Percentiles rank a stretch among this genome's conserved stretches.
phyloP scores from a whole-genome alignment of 306 rosid genomes.

The Cucurbita pepo region DNA sequence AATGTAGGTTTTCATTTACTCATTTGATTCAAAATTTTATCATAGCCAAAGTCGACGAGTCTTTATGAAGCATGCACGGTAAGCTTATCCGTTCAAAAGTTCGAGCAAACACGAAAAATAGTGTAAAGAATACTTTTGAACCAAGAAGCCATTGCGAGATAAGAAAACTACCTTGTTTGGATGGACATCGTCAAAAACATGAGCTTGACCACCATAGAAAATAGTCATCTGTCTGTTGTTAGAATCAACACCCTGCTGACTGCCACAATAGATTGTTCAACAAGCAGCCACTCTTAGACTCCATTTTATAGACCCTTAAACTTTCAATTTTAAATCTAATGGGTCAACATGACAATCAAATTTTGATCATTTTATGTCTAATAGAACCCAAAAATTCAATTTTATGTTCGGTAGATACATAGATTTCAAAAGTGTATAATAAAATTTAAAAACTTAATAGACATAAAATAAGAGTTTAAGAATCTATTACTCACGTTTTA shows the following conservation, averaged over 20 bases:
- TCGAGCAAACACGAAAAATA: background rate
- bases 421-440: no score
- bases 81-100: background rate
- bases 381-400: no score
- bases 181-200: slow-evolving; percentile 84
- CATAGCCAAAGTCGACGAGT: background rate
- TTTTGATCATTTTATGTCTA: no score
- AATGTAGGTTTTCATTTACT: background rate
- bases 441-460: no score
- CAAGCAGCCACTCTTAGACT: background rate
- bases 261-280: slow-evolving; percentile 19
- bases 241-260: slow-evolving; percentile 42
- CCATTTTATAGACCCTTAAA: no score
- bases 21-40: no score
- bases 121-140: background rate
- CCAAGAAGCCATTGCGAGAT: background rate
- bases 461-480: no score
- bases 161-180: slow-evolving; percentile 55
- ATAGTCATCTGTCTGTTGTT: slow-evolving; percentile 80
- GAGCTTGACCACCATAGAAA: slow-evolving; percentile 93
- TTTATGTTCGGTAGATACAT: no score
- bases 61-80: background rate
- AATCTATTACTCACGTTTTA: no score
- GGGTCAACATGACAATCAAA: no score
- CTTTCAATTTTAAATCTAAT: no score